Conservation (phyloP, 202 grass and related monocot species). For the Tripidium arundinaceum region DNA sequence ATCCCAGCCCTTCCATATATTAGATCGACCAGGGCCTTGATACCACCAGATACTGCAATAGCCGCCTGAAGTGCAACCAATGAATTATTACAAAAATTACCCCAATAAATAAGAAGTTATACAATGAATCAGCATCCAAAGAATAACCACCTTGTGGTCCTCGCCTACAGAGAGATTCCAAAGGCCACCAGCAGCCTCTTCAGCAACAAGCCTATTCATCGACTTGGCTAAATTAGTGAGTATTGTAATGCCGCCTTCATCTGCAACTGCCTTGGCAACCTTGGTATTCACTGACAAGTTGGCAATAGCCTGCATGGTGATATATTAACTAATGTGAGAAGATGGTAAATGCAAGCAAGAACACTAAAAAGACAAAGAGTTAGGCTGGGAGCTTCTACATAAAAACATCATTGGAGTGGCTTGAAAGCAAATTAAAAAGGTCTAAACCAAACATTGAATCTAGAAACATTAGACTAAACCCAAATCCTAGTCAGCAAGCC, state of each 20-base stretch:
- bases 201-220: constrained; percentile 85
- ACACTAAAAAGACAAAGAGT: constrained; percentile 2
- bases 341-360: constrained; percentile 10
- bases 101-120: constrained; percentile 5
- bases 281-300: constrained; percentile 92
- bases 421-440: constrained; percentile 21
- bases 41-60: constrained; percentile 82
- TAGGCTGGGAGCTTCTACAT: constrained; percentile 6
- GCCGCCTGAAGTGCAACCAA: constrained; percentile 47
- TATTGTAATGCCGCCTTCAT: constrained; percentile 88
- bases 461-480: constrained; percentile 4
- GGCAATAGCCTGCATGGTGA: constrained; percentile 78
- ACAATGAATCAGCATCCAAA: constrained; percentile 28
- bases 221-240: constrained; percentile 84
- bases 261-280: constrained; percentile 92
- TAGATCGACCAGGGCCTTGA: constrained; percentile 92
- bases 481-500: neutral
- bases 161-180: constrained; percentile 99
- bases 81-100: constrained; percentile 32
- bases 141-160: constrained; percentile 87
- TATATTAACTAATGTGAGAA: constrained; percentile 23
- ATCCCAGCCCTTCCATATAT: neutral
- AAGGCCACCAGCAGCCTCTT: constrained; percentile 98
- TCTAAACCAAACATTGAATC: constrained; percentile 7
- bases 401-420: constrained; percentile 10